A percentile compares a stretch with the other conserved stretches of the same genome.
Evolutionary conservation across 495 filamentous ascomycete species (phyloP).

Genomic region (Lindgomyces ingoldianus): DNA sequence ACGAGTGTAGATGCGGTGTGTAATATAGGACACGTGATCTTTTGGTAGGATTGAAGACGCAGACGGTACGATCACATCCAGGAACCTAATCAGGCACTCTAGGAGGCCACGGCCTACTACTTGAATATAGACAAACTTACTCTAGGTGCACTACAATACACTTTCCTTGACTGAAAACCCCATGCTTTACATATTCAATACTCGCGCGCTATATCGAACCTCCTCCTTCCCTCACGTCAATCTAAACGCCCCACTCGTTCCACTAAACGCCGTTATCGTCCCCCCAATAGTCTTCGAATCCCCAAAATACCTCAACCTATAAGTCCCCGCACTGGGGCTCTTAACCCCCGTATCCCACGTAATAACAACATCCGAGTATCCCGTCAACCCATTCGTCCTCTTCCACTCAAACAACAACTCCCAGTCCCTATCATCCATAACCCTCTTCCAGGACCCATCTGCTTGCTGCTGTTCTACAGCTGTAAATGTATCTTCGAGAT

Average conservation of each 20-base stretch:
- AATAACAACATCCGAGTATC: slow-evolving; percentile 76
- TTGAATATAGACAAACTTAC: neutral
- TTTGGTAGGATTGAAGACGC: too few species aligned
- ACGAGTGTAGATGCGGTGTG: too few species aligned
- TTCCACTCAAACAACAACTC: slow-evolving; percentile 77
- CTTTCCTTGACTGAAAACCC: neutral
- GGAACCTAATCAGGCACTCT: too few species aligned
- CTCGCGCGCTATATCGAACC: neutral
- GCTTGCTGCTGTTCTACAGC: slow-evolving; percentile 68
- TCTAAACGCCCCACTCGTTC: slow-evolving; percentile 66
- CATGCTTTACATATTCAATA: neutral
- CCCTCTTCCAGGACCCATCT: slow-evolving; percentile 59
- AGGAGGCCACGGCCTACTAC: too few species aligned
- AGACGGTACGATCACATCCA: too few species aligned
- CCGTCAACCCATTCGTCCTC: slow-evolving; percentile 68
- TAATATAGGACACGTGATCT: too few species aligned
- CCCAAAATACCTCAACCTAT: slow-evolving; percentile 83
- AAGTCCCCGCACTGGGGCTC: slow-evolving; percentile 56
- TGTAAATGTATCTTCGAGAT: slow-evolving; percentile 75
- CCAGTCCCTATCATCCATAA: slow-evolving; percentile 80
- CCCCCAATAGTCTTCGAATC: slow-evolving; percentile 72
- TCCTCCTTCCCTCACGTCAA: slow-evolving; percentile 41
- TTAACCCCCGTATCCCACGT: slow-evolving; percentile 64
- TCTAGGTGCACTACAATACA: neutral
- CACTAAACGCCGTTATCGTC: slow-evolving; percentile 72